Evolutionary conservation across 2,329 filamentous ascomycete species (phyloP).

Genomic region (Endothia cerciana): DNA sequence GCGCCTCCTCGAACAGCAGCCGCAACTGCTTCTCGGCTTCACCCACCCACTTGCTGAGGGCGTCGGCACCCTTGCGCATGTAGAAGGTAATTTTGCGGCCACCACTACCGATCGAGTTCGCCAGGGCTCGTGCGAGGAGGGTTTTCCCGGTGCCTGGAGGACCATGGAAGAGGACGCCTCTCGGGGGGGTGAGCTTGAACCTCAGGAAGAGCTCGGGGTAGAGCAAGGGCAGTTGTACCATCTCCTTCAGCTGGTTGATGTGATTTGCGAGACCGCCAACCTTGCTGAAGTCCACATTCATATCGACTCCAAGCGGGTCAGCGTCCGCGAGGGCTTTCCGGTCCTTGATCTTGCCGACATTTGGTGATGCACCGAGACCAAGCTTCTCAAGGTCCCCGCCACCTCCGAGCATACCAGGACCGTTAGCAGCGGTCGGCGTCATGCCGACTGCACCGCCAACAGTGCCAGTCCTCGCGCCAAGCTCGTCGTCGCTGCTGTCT

Average conservation of each 20-base stretch:
- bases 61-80: slow-evolving; percentile 98
- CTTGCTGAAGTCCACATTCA: slow-evolving; percentile 90
- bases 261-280: slow-evolving; percentile 92
- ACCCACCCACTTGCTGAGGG: slow-evolving; percentile 97
- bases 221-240: slow-evolving; percentile 91
- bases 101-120: slow-evolving; percentile 85
- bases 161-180: slow-evolving; percentile 94
- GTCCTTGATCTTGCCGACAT: slow-evolving; percentile 92
- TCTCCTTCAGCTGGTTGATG: slow-evolving; percentile 97
- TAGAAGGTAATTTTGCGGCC: slow-evolving; percentile 98
- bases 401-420: slow-evolving; percentile 48
- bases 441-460: slow-evolving; percentile 64
- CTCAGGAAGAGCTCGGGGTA: slow-evolving; percentile 93
- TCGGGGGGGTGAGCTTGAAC: slow-evolving; percentile 90
- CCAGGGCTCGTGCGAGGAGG: slow-evolving; percentile 87
- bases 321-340: slow-evolving; percentile 90
- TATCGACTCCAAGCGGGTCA: slow-evolving; percentile 90
- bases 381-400: slow-evolving; percentile 36
- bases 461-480: slow-evolving; percentile 61
- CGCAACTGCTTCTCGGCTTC: slow-evolving; percentile 95
- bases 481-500: slow-evolving; percentile 96
- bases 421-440: slow-evolving; percentile 58
- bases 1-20: slow-evolving; percentile 91
- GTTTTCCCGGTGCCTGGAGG: slow-evolving; percentile 98
- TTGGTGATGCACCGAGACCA: slow-evolving; percentile 62